Evolutionary conservation across 768 basidiomycete species (phyloP).

Genomic region (Calocybe gangraenosa): DNA sequence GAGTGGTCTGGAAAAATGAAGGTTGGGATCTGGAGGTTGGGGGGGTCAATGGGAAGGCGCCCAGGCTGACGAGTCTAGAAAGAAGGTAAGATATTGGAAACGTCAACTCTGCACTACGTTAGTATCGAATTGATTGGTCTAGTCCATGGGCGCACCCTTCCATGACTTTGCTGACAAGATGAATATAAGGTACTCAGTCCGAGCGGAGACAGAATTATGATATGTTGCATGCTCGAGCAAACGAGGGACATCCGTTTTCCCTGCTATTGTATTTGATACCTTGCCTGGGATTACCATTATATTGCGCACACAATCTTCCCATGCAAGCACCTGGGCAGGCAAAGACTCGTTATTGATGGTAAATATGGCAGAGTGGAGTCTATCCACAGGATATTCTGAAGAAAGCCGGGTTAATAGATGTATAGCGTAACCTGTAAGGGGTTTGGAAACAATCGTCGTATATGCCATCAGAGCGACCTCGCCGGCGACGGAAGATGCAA

Average conservation of each 20-base stretch:
- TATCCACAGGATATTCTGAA: constrained; percentile 63
- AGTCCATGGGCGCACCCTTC: constrained; percentile 35
- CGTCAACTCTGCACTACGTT: constrained; percentile 28
- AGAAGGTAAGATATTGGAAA: constrained; percentile 51
- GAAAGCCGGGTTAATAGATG: constrained; percentile 51
- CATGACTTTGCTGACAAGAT: constrained; percentile 32
- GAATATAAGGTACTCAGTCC: constrained; percentile 49
- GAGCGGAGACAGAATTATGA: constrained; percentile 46
- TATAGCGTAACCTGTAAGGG: constrained; percentile 47
- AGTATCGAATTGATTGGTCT: constrained; percentile 7
- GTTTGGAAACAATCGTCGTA: constrained; percentile 52
- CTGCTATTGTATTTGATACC: constrained; percentile 66
- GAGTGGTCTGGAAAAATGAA: constrained; percentile 60
- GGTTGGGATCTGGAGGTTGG: constrained; percentile 56
- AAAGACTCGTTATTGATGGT: constrained; percentile 15
- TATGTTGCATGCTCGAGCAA: constrained; percentile 54
- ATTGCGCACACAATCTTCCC: constrained; percentile 77
- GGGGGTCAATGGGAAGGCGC: constrained; percentile 53
- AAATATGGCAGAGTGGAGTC: constrained; percentile 55
- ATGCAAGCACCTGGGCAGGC: constrained; percentile 35
- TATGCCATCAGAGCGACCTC: constrained; percentile 59
- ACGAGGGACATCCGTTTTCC: constrained; percentile 35
- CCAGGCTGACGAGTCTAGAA: constrained; percentile 62
- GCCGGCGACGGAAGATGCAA: constrained; percentile 44
- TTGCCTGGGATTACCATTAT: constrained; percentile 68